A percentile compares a stretch with the other conserved stretches of the same genome.
These are phyloP conservation scores for Linnemannia schmuckeri DNA, from an alignment of 192 early-diverging fungal genomes.

Conservation along the genomic window DNA sequence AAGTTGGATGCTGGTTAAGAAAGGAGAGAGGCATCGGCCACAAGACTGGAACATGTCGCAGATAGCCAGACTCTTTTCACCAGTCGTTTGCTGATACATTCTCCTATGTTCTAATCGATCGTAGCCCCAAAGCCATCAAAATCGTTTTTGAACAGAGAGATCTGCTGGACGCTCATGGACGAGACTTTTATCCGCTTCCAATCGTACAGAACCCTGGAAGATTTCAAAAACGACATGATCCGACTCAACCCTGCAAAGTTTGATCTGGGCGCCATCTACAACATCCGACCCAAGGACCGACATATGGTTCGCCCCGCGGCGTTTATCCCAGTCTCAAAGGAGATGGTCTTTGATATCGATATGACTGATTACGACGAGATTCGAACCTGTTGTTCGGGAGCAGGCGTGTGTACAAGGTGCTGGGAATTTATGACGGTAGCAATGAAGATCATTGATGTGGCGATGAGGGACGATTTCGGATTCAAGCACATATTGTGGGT, in stretches of 20 bases:
- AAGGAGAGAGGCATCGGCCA: no score
- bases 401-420: constrained; percentile 88
- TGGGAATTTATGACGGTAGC: constrained; percentile 96
- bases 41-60: no score
- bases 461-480: constrained; percentile 93
- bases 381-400: constrained; percentile 94
- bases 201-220: constrained; percentile 80
- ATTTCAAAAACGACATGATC: constrained; percentile 81
- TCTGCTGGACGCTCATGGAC: constrained; percentile 86
- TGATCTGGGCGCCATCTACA: constrained; percentile 98
- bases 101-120: not conserved
- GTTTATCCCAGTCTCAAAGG: constrained; percentile 85
- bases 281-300: constrained; percentile 83
- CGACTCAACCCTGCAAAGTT: constrained; percentile 91
- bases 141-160: constrained; percentile 90
- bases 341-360: constrained; percentile 99
- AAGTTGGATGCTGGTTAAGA: not conserved
- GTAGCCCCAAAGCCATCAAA: constrained; percentile 67
- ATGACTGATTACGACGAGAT: constrained; percentile 99
- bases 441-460: constrained; percentile 87
- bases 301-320: constrained; percentile 78
- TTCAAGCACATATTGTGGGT: constrained; percentile 96
- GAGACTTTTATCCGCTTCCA: constrained; percentile 93
- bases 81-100: not conserved
- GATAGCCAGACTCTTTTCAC: no score